These are phyloP conservation scores for Trichoderma orchidacearum DNA, from an alignment of 495 filamentous ascomycete species.

Conservation along the genomic window DNA sequence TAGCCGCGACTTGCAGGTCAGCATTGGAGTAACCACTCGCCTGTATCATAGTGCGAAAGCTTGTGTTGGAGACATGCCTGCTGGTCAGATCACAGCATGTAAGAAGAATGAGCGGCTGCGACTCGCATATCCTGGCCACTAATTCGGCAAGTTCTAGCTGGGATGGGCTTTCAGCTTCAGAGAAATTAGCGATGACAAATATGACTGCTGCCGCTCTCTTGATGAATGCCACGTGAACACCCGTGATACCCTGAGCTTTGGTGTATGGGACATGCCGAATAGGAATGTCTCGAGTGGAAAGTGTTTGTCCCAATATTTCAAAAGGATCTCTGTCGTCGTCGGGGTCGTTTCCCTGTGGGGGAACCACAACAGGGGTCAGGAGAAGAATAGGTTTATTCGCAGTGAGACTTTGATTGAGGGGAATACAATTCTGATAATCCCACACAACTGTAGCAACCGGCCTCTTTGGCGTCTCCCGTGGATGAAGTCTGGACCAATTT, in stretches of 20 bases:
- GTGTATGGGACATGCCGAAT: constrained; percentile 50
- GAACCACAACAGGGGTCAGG: constrained; percentile 43
- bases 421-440: constrained; percentile 24
- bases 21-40: constrained; percentile 30
- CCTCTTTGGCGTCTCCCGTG: not conserved
- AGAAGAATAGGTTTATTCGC: constrained; percentile 40
- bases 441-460: constrained; percentile 9
- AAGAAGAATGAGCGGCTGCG: constrained; percentile 36
- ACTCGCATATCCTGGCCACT: constrained; percentile 26
- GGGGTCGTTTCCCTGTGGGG: constrained; percentile 11
- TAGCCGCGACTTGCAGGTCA: constrained; percentile 40
- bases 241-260: constrained; percentile 40
- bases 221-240: constrained; percentile 45
- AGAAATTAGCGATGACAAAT: constrained; percentile 34
- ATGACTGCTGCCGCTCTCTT: constrained; percentile 38
- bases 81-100: constrained; percentile 28
- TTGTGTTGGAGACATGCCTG: constrained; percentile 17
- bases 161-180: constrained; percentile 17
- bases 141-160: constrained; percentile 30
- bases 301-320: constrained; percentile 41
- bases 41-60: constrained; percentile 34
- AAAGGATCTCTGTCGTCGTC: constrained; percentile 36
- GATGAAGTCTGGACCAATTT: not conserved
- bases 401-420: constrained; percentile 22
- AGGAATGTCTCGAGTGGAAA: constrained; percentile 38